A percentile compares a stretch with the other conserved stretches of the same genome.
These are phyloP conservation scores for Vachellia collinsii DNA, from an alignment of 306 rosid genomes.

Conservation along the genomic window DNA sequence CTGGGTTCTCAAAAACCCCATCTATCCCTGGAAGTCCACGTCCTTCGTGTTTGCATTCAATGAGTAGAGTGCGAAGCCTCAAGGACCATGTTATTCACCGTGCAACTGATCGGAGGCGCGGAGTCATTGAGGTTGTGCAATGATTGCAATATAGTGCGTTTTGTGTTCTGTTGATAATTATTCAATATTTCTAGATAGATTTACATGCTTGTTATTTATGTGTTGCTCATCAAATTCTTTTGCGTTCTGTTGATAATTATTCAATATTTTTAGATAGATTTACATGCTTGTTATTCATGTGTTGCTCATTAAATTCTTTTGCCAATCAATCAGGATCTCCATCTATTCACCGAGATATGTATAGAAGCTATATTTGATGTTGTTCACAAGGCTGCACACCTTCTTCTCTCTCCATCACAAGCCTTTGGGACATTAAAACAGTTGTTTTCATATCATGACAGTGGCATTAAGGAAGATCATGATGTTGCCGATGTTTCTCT, in stretches of 20 bases:
- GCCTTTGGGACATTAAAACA: conserved; percentile 51
- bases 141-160: neutral
- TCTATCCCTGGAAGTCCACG: conserved; percentile 41
- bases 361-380: conserved; percentile 84
- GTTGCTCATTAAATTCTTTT: conserved; percentile 31
- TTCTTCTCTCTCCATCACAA: conserved; percentile 74
- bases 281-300: conserved; percentile 1
- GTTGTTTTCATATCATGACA: conserved; percentile 46
- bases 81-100: conserved; percentile 78
- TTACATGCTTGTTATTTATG: conserved; percentile 1
- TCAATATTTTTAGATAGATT: conserved; percentile 33
- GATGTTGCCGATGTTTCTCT: conserved; percentile 39
- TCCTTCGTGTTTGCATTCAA: conserved; percentile 35
- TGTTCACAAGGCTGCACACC: conserved; percentile 75
- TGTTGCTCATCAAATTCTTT: conserved; percentile 29
- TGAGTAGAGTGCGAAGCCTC: conserved; percentile 54
- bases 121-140: conserved; percentile 79
- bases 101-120: conserved; percentile 89
- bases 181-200: conserved; percentile 35
- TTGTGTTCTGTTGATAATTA: conserved; percentile 53
- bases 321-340: conserved; percentile 72
- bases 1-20: conserved; percentile 38
- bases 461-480: conserved; percentile 33
- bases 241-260: conserved; percentile 53
- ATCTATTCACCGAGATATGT: conserved; percentile 73